phyloP scores from a whole-genome alignment of 371 early-diverging fungal species.

The Hamiltosporidium tvaerminnensis region DNA sequence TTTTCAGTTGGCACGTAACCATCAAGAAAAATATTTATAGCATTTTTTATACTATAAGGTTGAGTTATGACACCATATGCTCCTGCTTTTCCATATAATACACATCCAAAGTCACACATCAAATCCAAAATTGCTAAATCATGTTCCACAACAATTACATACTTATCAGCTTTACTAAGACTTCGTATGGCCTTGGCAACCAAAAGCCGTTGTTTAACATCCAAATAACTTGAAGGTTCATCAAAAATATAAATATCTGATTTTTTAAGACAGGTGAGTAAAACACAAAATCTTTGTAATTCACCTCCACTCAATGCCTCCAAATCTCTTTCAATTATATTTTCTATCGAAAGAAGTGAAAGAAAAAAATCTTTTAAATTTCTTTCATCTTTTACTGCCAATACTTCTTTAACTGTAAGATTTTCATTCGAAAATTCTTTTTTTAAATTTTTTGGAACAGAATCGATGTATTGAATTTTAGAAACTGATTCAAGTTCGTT shows the following conservation, averaged over 20 bases:
- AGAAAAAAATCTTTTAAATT: conserved; percentile 55
- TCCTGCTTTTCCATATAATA: conserved; percentile 87
- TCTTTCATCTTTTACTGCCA: conserved; percentile 60
- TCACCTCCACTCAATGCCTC: conserved; percentile 91
- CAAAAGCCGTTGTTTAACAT: conserved; percentile 95
- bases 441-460: conserved; percentile 68
- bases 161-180: conserved; percentile 61
- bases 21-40: conserved; percentile 96
- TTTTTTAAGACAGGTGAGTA: conserved; percentile 65
- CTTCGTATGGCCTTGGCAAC: conserved; percentile 81
- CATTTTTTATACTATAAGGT: conserved; percentile 89
- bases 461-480: conserved; percentile 95
- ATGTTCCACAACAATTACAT: conserved; percentile 95
- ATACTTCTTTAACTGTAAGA: conserved; percentile 59
- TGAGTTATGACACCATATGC: conserved; percentile 96
- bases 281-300: conserved; percentile 92
- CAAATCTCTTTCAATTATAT: conserved; percentile 71
- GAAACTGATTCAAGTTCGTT: conserved; percentile 63
- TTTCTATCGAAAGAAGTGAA: conserved; percentile 37
- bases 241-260: conserved; percentile 97
- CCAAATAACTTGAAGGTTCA: conserved; percentile 93
- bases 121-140: conserved; percentile 95
- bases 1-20: conserved; percentile 96
- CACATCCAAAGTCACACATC: conserved; percentile 92
- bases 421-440: conserved; percentile 52